Percentiles rank a stretch among this genome's conserved stretches.
phyloP scores from a whole-genome alignment of 2,329 filamentous ascomycete species.

The Penicillium sp. region DNA sequence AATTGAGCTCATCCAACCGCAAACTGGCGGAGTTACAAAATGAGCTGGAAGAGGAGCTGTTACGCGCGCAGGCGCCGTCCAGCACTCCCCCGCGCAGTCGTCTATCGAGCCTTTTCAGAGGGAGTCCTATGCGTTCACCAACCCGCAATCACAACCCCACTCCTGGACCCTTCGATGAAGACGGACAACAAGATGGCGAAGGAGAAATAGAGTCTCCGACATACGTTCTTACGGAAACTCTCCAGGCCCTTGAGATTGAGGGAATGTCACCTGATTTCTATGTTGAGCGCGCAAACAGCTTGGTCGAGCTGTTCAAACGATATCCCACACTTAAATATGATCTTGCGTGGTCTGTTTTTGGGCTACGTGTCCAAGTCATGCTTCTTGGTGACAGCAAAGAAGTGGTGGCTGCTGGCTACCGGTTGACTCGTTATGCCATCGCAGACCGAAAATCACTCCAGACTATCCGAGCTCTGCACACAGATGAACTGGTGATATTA shows the following conservation, averaged over 20 bases:
- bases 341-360: slow-evolving; percentile 92
- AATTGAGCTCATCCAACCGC: slow-evolving; percentile 83
- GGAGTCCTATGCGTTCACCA: slow-evolving; percentile 56
- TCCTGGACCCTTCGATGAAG: slow-evolving; percentile 37
- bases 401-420: slow-evolving; percentile 90
- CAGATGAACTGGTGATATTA: slow-evolving; percentile 86
- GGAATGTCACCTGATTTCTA: slow-evolving; percentile 93
- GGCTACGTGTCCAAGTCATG: slow-evolving; percentile 91
- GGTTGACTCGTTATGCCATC: slow-evolving; percentile 90
- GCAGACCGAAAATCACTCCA: slow-evolving; percentile 86
- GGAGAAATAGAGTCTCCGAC: slow-evolving; percentile 79
- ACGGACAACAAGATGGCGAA: slow-evolving; percentile 47
- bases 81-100: slow-evolving; percentile 51
- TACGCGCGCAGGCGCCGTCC: slow-evolving; percentile 57
- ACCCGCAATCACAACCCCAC: slow-evolving; percentile 29
- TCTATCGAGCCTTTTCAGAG: slow-evolving; percentile 59
- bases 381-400: slow-evolving; percentile 93
- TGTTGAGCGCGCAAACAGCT: slow-evolving; percentile 83
- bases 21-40: slow-evolving; percentile 62
- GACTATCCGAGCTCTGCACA: slow-evolving; percentile 83
- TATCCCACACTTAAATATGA: slow-evolving; percentile 95
- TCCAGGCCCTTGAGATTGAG: slow-evolving; percentile 84
- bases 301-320: slow-evolving; percentile 95
- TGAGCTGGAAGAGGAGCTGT: slow-evolving; percentile 61
- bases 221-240: slow-evolving; percentile 82